Conservation (phyloP, 106 monocot species). For the Ottelia alismoides region DNA sequence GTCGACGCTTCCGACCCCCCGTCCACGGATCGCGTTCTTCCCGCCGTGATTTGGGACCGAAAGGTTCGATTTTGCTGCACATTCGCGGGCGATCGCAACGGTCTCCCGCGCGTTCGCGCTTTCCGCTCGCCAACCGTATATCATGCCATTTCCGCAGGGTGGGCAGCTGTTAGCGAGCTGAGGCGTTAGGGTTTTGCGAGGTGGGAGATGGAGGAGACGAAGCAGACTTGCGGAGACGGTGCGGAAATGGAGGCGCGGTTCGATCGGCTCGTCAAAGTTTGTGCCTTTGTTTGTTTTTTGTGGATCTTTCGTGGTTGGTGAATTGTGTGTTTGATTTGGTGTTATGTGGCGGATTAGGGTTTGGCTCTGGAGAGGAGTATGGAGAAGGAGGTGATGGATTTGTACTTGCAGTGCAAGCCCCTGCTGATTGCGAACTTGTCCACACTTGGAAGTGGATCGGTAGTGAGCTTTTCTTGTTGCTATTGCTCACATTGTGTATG, state of each 20-base stretch:
- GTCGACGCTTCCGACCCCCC: no score
- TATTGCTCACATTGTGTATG: not conserved
- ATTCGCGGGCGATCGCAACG: no score
- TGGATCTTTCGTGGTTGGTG: not conserved
- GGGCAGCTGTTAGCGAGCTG: no score
- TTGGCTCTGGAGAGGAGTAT: slow-evolving; percentile 48
- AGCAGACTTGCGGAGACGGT: no score
- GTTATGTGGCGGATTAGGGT: not conserved
- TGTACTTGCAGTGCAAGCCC: slow-evolving; percentile 57
- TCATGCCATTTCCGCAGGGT: no score
- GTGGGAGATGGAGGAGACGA: no score
- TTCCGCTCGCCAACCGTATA: no score
- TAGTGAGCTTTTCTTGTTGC: slow-evolving; percentile 12
- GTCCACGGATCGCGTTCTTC: no score
- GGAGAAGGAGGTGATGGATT: slow-evolving; percentile 40
- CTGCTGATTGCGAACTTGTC: slow-evolving; percentile 45
- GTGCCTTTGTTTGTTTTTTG: not conserved
- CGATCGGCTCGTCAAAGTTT: slow-evolving; percentile 64
- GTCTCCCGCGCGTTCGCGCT: no score
- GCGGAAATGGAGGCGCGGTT: slow-evolving; percentile 57
- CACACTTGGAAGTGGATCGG: slow-evolving; percentile 59
- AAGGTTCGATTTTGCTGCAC: no score
- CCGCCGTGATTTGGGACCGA: no score
- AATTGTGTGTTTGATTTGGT: not conserved
- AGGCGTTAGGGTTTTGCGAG: no score